Conservation (phyloP, 129 eudicot genomes). For the Helianthus tuberosus region DNA sequence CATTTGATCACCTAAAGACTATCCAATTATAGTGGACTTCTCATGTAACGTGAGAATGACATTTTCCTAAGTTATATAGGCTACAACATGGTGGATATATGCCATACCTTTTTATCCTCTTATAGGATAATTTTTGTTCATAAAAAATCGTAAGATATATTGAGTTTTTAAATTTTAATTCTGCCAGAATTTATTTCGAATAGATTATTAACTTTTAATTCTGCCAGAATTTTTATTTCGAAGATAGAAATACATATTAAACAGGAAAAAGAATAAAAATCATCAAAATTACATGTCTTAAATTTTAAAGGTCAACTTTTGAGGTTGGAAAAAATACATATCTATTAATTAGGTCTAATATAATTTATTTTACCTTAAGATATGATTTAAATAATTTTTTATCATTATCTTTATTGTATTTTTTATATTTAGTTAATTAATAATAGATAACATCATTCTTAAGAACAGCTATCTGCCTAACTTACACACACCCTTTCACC, state of each 20-base stretch:
- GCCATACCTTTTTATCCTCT: neutral
- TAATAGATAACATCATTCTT: too few relatives aligned
- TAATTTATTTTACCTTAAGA: too few relatives aligned
- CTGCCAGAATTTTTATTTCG: neutral
- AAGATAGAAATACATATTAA: neutral
- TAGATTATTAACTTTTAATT: neutral
- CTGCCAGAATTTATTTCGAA: neutral
- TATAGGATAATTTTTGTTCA: neutral
- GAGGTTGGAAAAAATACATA: too few relatives aligned
- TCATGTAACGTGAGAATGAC: slow-evolving; percentile 31
- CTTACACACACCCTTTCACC: too few relatives aligned
- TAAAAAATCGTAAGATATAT: neutral
- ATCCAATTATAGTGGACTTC: slow-evolving; percentile 15
- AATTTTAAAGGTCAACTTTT: too few relatives aligned
- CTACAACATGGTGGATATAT: slow-evolving; percentile 11
- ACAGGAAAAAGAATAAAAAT: too few relatives aligned
- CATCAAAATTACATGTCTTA: neutral
- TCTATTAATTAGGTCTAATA: neutral
- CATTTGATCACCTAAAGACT: slow-evolving; percentile 10
- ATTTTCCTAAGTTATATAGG: slow-evolving; percentile 31
- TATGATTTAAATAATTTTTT: too few relatives aligned
- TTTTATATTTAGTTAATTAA: too few relatives aligned
- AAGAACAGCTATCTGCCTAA: too few relatives aligned
- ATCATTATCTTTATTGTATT: too few relatives aligned
- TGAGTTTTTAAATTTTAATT: neutral